A percentile compares a stretch with the other conserved stretches of the same genome.
phyloP scores from a whole-genome alignment of 306 rosid species.

The Sphenostylis stenocarpa region DNA sequence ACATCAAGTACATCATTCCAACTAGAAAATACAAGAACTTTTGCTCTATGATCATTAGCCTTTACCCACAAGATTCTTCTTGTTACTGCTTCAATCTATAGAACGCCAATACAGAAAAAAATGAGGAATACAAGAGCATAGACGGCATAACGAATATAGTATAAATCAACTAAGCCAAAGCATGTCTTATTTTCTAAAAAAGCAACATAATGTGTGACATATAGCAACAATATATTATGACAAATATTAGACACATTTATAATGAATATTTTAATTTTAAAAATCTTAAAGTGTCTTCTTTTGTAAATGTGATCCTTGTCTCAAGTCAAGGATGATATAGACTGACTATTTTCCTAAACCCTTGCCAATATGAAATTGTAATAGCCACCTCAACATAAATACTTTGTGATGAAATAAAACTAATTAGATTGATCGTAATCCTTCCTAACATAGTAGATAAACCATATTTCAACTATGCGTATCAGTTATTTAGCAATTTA shows the following conservation, averaged over 20 bases:
- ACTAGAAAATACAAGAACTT: constrained; percentile 90
- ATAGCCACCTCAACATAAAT: neutral
- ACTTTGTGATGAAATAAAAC: neutral
- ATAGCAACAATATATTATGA: constrained; percentile 22
- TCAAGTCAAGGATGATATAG: neutral
- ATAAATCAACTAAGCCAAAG: neutral
- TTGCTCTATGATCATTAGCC: constrained; percentile 67
- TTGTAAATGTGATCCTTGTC: constrained; percentile 6
- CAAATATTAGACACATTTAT: neutral
- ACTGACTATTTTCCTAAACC: constrained; percentile 11
- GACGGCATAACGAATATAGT: neutral
- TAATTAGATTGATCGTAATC: neutral
- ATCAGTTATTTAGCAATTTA: neutral
- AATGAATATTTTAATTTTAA: neutral
- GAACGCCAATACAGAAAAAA: constrained; percentile 26
- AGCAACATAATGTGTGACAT: too few relatives aligned
- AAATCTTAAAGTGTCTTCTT: neutral
- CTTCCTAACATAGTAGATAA: neutral
- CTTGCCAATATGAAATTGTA: neutral
- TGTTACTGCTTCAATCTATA: constrained; percentile 89
- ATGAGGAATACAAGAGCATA: constrained; percentile 15
- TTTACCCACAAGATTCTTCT: constrained; percentile 89
- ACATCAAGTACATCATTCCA: constrained; percentile 98
- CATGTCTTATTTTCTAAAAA: constrained; percentile 12
- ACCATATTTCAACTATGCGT: neutral